Evolutionary conservation across 2,329 filamentous ascomycete genomes (phyloP).

Genomic region (Claviceps fusiformis): DNA sequence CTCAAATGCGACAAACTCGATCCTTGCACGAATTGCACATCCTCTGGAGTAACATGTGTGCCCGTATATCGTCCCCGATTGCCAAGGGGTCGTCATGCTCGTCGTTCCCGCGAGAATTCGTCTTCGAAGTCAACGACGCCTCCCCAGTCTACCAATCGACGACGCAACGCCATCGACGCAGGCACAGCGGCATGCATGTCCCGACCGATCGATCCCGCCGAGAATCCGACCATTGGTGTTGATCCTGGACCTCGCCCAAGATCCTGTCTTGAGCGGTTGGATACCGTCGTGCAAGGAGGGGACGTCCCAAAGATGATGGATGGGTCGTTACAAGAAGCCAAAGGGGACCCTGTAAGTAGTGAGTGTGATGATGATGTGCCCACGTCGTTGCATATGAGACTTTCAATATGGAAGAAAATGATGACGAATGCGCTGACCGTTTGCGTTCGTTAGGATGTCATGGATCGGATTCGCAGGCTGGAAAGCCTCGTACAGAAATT

Average conservation of each 20-base stretch:
- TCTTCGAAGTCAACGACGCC: slow-evolving; percentile 1
- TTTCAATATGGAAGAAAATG: background rate
- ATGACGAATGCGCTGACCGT: background rate
- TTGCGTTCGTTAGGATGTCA: slow-evolving; percentile 1
- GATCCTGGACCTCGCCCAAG: background rate
- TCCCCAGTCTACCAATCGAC: background rate
- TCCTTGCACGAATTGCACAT: slow-evolving; percentile 10
- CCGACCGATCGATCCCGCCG: background rate
- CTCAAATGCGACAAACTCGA: slow-evolving; percentile 12
- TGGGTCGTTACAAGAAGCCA: background rate
- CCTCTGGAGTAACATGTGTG: slow-evolving; percentile 6
- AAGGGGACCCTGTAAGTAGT: background rate
- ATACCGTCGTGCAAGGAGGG: background rate
- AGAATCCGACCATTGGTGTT: background rate
- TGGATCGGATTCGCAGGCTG: slow-evolving; percentile 4
- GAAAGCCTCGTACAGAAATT: slow-evolving; percentile 5
- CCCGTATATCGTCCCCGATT: slow-evolving; percentile 8
- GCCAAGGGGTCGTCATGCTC: slow-evolving; percentile 9
- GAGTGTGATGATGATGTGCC: background rate
- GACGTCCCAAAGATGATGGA: background rate
- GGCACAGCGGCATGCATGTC: background rate
- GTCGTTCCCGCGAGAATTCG: slow-evolving; percentile 2
- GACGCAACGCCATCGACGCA: background rate
- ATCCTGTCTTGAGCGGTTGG: background rate
- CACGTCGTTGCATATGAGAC: background rate